These are phyloP conservation scores for Wickerhamomyces xylosicus DNA, from an alignment of 805 yeast genomes.

Conservation along the genomic window DNA sequence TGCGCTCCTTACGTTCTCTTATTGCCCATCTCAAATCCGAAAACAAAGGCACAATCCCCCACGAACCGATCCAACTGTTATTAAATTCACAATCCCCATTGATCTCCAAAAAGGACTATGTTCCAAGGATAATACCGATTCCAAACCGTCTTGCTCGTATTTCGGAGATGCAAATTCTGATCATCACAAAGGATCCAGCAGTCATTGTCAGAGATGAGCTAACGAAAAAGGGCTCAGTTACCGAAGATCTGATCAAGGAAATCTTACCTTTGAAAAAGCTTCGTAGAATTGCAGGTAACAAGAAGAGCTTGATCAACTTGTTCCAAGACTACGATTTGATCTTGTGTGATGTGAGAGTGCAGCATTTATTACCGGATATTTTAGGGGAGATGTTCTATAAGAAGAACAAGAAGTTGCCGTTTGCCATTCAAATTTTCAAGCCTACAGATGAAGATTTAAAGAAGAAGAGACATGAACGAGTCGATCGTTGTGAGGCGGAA, in stretches of 20 bases:
- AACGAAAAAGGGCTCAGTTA: slow-evolving; percentile 17
- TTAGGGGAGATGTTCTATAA: slow-evolving; percentile 53
- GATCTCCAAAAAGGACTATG: slow-evolving; percentile 32
- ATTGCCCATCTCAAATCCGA: slow-evolving; percentile 19
- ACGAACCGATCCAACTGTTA: slow-evolving; percentile 21
- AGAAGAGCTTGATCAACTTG: slow-evolving; percentile 33
- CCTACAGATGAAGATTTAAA: slow-evolving; percentile 18
- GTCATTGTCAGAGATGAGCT: slow-evolving; percentile 41
- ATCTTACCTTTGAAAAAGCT: slow-evolving; percentile 30
- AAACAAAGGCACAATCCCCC: slow-evolving; percentile 4
- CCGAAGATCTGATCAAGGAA: slow-evolving; percentile 12
- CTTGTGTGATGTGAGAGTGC: slow-evolving; percentile 60
- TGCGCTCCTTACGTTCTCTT: slow-evolving; percentile 18
- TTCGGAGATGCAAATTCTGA: slow-evolving; percentile 39
- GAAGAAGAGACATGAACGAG: slow-evolving; percentile 31
- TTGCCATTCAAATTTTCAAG: slow-evolving; percentile 47
- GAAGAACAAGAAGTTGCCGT: slow-evolving; percentile 58
- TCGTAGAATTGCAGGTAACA: slow-evolving; percentile 36
- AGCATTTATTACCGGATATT: slow-evolving; percentile 45
- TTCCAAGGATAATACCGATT: slow-evolving; percentile 52
- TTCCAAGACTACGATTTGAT: slow-evolving; percentile 57
- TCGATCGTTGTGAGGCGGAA: slow-evolving; percentile 53
- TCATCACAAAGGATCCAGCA: slow-evolving; percentile 70
- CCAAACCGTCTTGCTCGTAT: slow-evolving; percentile 39
- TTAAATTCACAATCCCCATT: slow-evolving; percentile 39